Percentiles rank a stretch among this genome's conserved stretches.
Conservation (phyloP, 1,139 yeast species). For the Geotrichum australiense region DNA sequence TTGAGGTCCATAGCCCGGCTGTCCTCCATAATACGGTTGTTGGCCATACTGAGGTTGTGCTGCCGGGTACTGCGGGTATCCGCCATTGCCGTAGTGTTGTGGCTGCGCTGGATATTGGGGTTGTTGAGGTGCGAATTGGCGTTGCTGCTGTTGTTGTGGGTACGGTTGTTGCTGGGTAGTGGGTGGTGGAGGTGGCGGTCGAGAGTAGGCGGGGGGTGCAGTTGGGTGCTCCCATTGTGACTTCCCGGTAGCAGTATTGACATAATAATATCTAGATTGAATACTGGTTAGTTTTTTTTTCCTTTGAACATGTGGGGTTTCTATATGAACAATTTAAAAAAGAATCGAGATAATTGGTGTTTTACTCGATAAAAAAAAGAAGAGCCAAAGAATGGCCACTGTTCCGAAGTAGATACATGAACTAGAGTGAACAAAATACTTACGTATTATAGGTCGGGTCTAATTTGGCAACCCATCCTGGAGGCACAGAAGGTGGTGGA, state of each 20-base stretch:
- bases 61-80: not conserved
- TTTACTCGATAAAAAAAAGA: not conserved
- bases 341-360: too few species aligned
- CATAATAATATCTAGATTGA: slow-evolving; percentile 44
- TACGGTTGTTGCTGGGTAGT: slow-evolving; percentile 18
- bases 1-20: slow-evolving; percentile 5
- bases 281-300: too few species aligned
- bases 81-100: not conserved
- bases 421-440: slow-evolving; percentile 10
- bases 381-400: not conserved
- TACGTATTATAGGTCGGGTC: slow-evolving; percentile 69
- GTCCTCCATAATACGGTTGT: too few species aligned
- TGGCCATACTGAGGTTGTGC: too few species aligned
- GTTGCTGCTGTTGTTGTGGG: slow-evolving; percentile 7
- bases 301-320: too few species aligned
- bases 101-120: slow-evolving; percentile 3
- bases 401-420: not conserved
- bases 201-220: slow-evolving; percentile 34
- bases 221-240: slow-evolving; percentile 90
- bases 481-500: slow-evolving; percentile 50
- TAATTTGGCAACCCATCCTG: slow-evolving; percentile 84
- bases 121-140: slow-evolving; percentile 5
- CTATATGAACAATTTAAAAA: not conserved
- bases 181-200: slow-evolving; percentile 18
- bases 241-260: slow-evolving; percentile 58